A percentile compares a stretch with the other conserved stretches of the same genome.
phyloP scores from a whole-genome alignment of 305 asterid genomes.

The Solanum chacoense region DNA sequence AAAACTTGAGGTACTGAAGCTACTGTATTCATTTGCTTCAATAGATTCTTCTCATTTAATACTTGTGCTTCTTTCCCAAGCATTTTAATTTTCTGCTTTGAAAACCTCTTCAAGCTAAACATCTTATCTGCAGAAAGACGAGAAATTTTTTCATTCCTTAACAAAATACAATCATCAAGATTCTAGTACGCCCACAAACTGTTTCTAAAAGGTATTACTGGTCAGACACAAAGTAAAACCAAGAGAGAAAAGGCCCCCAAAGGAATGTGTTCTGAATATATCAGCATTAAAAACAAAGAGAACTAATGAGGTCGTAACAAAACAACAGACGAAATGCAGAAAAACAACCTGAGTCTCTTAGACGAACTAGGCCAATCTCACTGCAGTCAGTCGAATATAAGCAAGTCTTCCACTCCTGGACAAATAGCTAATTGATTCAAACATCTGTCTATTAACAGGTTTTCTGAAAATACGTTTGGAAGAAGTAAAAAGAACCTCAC shows the following conservation, averaged over 20 bases:
- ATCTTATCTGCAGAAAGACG: constrained; percentile 42
- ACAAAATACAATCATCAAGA: background rate
- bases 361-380: constrained; percentile 72
- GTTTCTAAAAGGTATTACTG: background rate
- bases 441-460: background rate
- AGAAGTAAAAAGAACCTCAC: constrained; percentile 27
- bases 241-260: background rate
- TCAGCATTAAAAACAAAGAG: background rate
- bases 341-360: constrained; percentile 57
- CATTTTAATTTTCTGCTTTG: constrained; percentile 59
- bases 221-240: constrained; percentile 7
- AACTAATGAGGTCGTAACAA: background rate
- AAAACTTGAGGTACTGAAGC: constrained; percentile 68
- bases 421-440: constrained; percentile 4
- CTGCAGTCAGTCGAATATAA: constrained; percentile 75
- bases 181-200: constrained; percentile 1
- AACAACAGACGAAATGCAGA: background rate
- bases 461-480: background rate
- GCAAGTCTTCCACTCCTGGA: constrained; percentile 68
- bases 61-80: constrained; percentile 72
- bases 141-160: background rate
- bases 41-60: constrained; percentile 61
- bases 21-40: constrained; percentile 36
- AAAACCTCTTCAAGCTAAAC: constrained; percentile 82
- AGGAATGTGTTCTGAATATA: background rate